A percentile compares a stretch with the other conserved stretches of the same genome.
These are phyloP conservation scores for Rhododendron kiyosumense DNA, from an alignment of 148 eudicot genomes.

Conservation along the genomic window DNA sequence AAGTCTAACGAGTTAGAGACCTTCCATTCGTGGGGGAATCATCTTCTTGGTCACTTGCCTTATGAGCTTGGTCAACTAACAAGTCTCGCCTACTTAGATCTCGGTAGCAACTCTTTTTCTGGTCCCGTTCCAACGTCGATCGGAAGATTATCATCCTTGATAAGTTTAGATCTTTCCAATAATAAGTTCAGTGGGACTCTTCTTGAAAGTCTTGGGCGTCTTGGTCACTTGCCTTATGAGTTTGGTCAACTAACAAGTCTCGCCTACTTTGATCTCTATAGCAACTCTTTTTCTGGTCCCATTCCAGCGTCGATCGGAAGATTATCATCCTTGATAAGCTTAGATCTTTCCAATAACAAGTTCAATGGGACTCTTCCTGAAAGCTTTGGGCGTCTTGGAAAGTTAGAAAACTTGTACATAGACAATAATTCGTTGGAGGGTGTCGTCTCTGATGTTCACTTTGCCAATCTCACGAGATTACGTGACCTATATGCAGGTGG, in stretches of 20 bases:
- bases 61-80: not conserved
- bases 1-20: too few species aligned
- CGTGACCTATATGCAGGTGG: not conserved
- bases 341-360: not conserved
- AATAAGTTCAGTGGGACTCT: too few species aligned
- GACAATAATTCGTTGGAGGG: slow-evolving; percentile 4
- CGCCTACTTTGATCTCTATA: too few species aligned
- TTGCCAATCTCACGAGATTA: not conserved
- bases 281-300: too few species aligned
- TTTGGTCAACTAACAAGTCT: too few species aligned
- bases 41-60: not conserved
- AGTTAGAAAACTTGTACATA: not conserved
- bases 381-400: slow-evolving; percentile 1
- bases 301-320: not conserved
- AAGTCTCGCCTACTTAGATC: not conserved
- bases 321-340: not conserved
- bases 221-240: too few species aligned
- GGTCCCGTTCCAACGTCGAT: not conserved
- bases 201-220: too few species aligned
- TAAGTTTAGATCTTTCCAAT: not conserved
- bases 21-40: not conserved
- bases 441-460: slow-evolving; percentile 7
- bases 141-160: not conserved
- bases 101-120: not conserved
- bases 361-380: slow-evolving; percentile 8